Base-by-base conservation (phyloP, 108 stramenopile genomes). In the Pseudonitzschia delicatissima region DNA sequence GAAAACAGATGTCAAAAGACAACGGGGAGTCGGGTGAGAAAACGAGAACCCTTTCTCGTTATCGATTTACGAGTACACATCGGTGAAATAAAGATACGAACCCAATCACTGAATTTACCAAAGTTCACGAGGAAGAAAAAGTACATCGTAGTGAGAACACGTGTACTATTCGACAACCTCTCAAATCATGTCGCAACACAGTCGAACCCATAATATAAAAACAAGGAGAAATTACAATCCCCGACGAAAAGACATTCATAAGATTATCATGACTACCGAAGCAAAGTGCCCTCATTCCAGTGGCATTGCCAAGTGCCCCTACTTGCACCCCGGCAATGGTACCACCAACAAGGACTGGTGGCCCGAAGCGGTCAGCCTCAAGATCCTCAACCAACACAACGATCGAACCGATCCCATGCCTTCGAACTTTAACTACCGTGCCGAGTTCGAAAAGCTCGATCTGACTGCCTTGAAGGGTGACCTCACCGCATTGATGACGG, bases 291-390 rank as follows among this genome's bases (percentile, higher is more conserved):
- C 72, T 6, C 59, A 65, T 49, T 40, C n/a, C 15, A 42, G 15
- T 42, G 15, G 40, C 40, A 15, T 42, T 15, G 15, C 21, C 28
- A 66, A 66, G 33, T 73, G 72, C 31, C 72, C 72, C 12, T 66
- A 65, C 36, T 40, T 73, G 42, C 72, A 73, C 49, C 58, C 72
- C 25, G 65, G 65, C 5, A 66, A 66, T 51, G 72, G 72, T 42
- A 66, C 65, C 1, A 73, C 39, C 45, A 73, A 73, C 45, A 58
- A 69, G 17, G 79, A 85, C 64, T 89, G 88, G 88, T 89, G 85
- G 85, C 85, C 85, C 8, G 77, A 86, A 27, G 48, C 68, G 49
- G 66, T 89, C 25, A 77, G 84, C 58, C 60, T 89, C 17, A 66
- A 69, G 31, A 82, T 82, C 66, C 63, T 89, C 25, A 75, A 71